A percentile compares a stretch with the other conserved stretches of the same genome.
These are phyloP conservation scores for Trichosporon inkin DNA, from an alignment of 1,284 basidiomycete species.

Conservation along the genomic window DNA sequence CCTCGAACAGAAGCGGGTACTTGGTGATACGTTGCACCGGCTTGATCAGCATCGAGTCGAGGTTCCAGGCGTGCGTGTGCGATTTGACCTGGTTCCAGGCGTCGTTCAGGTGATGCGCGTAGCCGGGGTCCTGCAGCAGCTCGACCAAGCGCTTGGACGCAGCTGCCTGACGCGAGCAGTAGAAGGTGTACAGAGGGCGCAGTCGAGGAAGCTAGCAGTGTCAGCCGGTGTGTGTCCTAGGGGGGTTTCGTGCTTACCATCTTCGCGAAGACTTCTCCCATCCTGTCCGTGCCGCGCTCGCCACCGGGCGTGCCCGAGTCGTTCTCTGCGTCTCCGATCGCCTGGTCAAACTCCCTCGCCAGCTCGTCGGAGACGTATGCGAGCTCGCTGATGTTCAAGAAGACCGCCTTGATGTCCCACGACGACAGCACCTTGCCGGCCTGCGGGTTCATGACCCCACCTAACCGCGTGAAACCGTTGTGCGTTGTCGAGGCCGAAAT, in stretches of 20 bases:
- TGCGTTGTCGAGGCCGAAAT: background rate
- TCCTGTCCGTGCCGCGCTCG: constrained; percentile 59
- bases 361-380: constrained; percentile 68
- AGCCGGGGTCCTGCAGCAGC: constrained; percentile 37
- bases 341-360: constrained; percentile 49
- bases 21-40: constrained; percentile 89
- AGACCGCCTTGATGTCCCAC: constrained; percentile 69
- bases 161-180: constrained; percentile 78
- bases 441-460: constrained; percentile 16
- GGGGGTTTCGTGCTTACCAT: constrained; percentile 55
- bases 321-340: constrained; percentile 40
- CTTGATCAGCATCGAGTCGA: constrained; percentile 79
- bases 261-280: constrained; percentile 73
- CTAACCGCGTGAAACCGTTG: constrained; percentile 5
- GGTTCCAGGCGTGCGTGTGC: constrained; percentile 87
- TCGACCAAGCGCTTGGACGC: constrained; percentile 65
- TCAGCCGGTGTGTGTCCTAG: constrained; percentile 7
- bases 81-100: constrained; percentile 65
- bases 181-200: constrained; percentile 72
- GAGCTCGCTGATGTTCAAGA: constrained; percentile 72
- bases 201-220: constrained; percentile 64
- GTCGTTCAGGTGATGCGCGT: constrained; percentile 62
- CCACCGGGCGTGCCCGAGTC: constrained; percentile 54
- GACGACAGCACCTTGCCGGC: constrained; percentile 59
- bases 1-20: constrained; percentile 77